Percentiles rank a stretch among this genome's conserved stretches.
phyloP scores from a whole-genome alignment of 768 basidiomycete species.

The Russula sp. region DNA sequence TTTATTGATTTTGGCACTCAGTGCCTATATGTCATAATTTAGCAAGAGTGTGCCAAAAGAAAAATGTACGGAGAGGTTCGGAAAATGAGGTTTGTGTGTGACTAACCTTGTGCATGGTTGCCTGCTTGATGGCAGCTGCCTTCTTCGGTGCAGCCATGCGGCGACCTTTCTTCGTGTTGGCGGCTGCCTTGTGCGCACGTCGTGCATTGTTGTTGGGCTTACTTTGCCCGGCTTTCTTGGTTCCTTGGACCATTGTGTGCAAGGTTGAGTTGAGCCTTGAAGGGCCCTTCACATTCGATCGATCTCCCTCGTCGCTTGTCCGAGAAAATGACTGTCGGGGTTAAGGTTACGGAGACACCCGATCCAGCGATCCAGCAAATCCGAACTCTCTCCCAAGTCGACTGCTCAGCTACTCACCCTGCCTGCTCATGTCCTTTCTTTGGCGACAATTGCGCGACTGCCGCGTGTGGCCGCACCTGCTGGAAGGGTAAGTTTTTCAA shows the following conservation, averaged over 20 bases:
- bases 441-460: constrained; percentile 21
- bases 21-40: constrained; percentile 46
- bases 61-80: neutral
- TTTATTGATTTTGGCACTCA: constrained; percentile 88
- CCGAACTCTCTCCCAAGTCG: neutral
- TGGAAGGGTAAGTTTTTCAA: constrained; percentile 15
- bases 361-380: neutral
- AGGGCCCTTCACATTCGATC: neutral
- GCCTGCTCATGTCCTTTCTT: constrained; percentile 44
- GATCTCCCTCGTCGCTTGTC: neutral
- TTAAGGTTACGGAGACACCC: constrained; percentile 28
- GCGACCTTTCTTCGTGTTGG: constrained; percentile 75
- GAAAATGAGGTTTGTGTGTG: neutral
- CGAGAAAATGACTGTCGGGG: neutral
- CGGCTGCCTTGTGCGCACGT: constrained; percentile 62
- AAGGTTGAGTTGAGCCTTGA: neutral
- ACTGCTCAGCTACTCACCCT: neutral
- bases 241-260: constrained; percentile 73
- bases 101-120: constrained; percentile 65
- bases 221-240: constrained; percentile 68
- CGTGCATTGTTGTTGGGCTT: constrained; percentile 53
- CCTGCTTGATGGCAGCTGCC: constrained; percentile 64
- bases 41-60: neutral
- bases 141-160: constrained; percentile 83
- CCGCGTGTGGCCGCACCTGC: constrained; percentile 20